A percentile compares a stretch with the other conserved stretches of the same genome.
Conservation (phyloP, 495 filamentous ascomycete species). For the Platismatia glauca region DNA sequence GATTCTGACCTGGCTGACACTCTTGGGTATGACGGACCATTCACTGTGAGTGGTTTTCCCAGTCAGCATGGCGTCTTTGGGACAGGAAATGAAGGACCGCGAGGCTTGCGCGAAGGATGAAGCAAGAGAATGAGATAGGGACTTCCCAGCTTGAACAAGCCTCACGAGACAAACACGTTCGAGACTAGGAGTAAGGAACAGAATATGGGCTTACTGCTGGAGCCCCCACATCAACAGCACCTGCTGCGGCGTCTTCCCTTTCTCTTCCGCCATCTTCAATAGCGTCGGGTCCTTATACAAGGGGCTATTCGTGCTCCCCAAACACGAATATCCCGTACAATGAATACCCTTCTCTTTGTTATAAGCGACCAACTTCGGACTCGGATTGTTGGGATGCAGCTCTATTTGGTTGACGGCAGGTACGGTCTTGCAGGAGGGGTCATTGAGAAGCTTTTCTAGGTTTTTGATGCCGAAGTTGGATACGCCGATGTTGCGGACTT, state of each 20-base stretch:
- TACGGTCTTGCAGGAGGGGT: conserved; percentile 8
- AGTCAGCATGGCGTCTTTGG: not conserved
- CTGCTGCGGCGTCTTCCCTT: conserved; percentile 57
- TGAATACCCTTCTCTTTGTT: conserved; percentile 47
- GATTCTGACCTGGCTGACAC: conserved; percentile 6
- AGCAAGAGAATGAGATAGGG: too few relatives aligned
- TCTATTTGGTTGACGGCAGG: conserved; percentile 11
- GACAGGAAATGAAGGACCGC: not conserved
- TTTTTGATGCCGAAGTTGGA: conserved; percentile 56
- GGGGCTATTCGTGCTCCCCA: conserved; percentile 51
- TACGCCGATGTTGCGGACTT: conserved; percentile 65
- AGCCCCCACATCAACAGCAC: conserved; percentile 61
- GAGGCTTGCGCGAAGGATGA: too few relatives aligned
- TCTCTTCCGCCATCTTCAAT: conserved; percentile 51
- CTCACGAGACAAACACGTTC: too few relatives aligned
- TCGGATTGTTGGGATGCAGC: conserved; percentile 67
- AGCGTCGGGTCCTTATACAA: conserved; percentile 52
- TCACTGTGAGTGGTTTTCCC: not conserved
- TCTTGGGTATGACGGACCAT: conserved; percentile 9
- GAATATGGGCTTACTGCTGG: conserved; percentile 31
- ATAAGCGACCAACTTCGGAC: conserved; percentile 70
- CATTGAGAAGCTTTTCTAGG: conserved; percentile 34
- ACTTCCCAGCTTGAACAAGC: too few relatives aligned
- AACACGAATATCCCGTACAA: conserved; percentile 55
- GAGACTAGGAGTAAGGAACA: too few relatives aligned